These are phyloP conservation scores for Hanseniaspora singularis DNA, from an alignment of 805 yeast genomes.

Conservation along the genomic window DNA sequence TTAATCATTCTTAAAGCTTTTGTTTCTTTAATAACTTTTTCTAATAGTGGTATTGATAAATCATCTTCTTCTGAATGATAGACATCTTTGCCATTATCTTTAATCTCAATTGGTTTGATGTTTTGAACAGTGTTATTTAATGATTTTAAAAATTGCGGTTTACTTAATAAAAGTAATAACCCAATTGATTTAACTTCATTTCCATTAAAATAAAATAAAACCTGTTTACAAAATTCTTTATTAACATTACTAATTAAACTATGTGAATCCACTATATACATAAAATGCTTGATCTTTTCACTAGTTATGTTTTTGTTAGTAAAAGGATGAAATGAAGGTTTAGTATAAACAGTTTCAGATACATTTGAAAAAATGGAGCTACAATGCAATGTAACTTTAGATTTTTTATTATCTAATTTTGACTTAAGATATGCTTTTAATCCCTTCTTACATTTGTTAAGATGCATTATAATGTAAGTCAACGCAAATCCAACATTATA, in stretches of 20 bases:
- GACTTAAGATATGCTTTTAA: not conserved
- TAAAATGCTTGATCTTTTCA: not conserved
- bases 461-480: not conserved
- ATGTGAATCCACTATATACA: no score
- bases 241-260: no score
- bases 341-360: not conserved
- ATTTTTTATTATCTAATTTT: not conserved
- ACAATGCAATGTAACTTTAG: no score
- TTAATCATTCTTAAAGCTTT: not conserved
- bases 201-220: conserved; percentile 36
- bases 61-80: not conserved
- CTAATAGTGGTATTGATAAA: not conserved
- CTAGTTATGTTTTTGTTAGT: not conserved
- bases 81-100: no score
- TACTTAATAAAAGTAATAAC: not conserved
- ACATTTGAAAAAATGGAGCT: no score
- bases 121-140: not conserved
- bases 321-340: not conserved
- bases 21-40: not conserved
- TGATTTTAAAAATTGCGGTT: not conserved
- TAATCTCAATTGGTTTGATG: not conserved
- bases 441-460: not conserved
- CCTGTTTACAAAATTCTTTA: conserved; percentile 31
- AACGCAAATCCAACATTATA: not conserved
- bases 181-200: conserved; percentile 22